Base-by-base conservation (phyloP, 306 rosid species). In the Acacia acuminata region DNA sequence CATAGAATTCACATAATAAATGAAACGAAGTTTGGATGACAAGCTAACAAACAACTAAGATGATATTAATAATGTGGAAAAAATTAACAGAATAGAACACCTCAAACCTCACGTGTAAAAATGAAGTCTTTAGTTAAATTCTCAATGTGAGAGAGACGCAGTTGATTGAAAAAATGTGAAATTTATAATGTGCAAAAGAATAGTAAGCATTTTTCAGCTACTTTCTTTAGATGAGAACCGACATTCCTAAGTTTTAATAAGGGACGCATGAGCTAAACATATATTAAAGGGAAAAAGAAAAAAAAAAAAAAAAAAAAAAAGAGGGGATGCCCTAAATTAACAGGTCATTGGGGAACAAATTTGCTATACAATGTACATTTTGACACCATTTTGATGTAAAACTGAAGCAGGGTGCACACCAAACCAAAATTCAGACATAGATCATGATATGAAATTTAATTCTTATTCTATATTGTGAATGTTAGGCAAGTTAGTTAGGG, bases 1-100 rank as follows among this genome's bases (percentile, higher is more conserved):
- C 83, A 88, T n/a, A 82, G 43, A 77, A 51, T 81, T 88, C 69
- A 74, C 64, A 69, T 74, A 51, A 67, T 73, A 75, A 79, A 65
- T 80, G 47, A 76, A 44, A 69, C 17, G 70, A 30, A 44, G 71
- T 67, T 58, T 34, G 42, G 77, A 68, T 73, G 74, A 50, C 25
- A 85, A 68, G 75, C 71, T 73, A 77, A 76, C 61, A 88, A 69
- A 79, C 44, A 78, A 65, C 61, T 65, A 36, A 19, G 70, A 79
- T 77, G 56, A 67, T 71, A 69, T n/a, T 61, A 44, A 61, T 9
- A 10, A 19, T 48, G 60, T 36, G 69, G 40, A 51, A 78, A 78
- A 38, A 4, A 84, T 30, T 64, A 48, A 80, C 73, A 75, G 63
- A 40, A 19, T 13, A 56, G 64, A 72, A 80, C 43, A 81, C 76